These are phyloP conservation scores for Citrus maxima DNA, from an alignment of 345 rosid species.

Conservation along the genomic window DNA sequence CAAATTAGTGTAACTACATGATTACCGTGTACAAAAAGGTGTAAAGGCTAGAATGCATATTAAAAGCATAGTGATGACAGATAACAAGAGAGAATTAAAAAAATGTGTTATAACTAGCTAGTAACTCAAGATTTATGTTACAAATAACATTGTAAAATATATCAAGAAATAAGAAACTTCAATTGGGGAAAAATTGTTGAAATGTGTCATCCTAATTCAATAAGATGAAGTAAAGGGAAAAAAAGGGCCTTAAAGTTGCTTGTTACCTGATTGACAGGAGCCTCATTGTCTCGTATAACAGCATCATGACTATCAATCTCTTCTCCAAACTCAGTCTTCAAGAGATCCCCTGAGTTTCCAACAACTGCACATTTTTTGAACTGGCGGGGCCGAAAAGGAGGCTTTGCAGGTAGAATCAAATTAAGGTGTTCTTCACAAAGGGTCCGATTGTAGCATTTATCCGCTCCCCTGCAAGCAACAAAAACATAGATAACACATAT, in stretches of 20 bases:
- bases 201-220: neutral
- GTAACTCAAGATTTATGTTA: neutral
- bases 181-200: neutral
- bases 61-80: neutral
- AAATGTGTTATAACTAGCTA: neutral
- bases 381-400: constrained; percentile 84
- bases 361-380: constrained; percentile 86
- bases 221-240: neutral
- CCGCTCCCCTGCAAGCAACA: constrained; percentile 61
- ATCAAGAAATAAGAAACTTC: neutral
- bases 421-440: constrained; percentile 91
- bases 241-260: neutral
- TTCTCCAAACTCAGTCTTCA: constrained; percentile 78
- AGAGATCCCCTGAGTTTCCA: constrained; percentile 93
- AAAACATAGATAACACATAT: neutral
- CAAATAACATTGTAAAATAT: neutral
- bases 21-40: neutral
- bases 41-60: constrained; percentile 4
- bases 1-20: constrained; percentile 7
- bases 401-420: constrained; percentile 75
- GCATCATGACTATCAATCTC: constrained; percentile 95
- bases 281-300: constrained; percentile 93
- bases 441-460: constrained; percentile 75
- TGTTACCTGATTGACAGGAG: constrained; percentile 85
- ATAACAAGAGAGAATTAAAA: neutral